Evolutionary conservation across 371 early-diverging fungal genomes (phyloP).

Genomic region (Sporodiniella umbellata): DNA sequence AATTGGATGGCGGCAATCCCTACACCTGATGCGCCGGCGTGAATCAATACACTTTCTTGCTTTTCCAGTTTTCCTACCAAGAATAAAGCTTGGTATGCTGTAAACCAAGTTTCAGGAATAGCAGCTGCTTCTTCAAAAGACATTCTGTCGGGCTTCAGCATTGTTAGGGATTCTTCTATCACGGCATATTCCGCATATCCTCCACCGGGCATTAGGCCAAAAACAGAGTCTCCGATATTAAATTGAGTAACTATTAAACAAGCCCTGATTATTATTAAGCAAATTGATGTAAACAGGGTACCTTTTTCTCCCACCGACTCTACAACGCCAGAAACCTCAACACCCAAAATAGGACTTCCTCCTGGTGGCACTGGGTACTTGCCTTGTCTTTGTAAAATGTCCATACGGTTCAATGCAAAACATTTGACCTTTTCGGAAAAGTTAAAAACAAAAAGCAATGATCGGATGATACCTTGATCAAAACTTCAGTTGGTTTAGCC

Average conservation of each 20-base stretch:
- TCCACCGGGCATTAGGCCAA: constrained; percentile 73
- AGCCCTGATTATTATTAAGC: too few species aligned
- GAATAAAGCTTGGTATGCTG: constrained; percentile 77
- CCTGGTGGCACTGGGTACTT: constrained; percentile 68
- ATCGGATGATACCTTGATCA: constrained; percentile 54
- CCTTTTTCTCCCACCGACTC: constrained; percentile 49
- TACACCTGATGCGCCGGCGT: constrained; percentile 82
- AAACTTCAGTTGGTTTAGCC: constrained; percentile 54
- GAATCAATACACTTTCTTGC: constrained; percentile 71
- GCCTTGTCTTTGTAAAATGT: constrained; percentile 73
- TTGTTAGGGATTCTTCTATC: constrained; percentile 57
- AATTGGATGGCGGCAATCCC: constrained; percentile 81
- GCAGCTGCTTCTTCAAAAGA: constrained; percentile 68
- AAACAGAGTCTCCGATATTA: constrained; percentile 64
- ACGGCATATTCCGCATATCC: constrained; percentile 72
- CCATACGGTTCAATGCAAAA: constrained; percentile 78
- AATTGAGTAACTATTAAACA: constrained; percentile 37
- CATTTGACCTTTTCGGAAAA: constrained; percentile 42
- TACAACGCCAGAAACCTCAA: constrained; percentile 72
- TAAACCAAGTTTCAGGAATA: constrained; percentile 77
- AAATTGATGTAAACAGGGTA: too few species aligned
- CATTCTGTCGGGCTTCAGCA: constrained; percentile 56
- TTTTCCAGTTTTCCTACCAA: constrained; percentile 53
- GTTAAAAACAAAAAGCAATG: neutral
- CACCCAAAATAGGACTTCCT: constrained; percentile 68